Conservation (phyloP, 768 basidiomycete species). For the Boletus coccyginus region DNA sequence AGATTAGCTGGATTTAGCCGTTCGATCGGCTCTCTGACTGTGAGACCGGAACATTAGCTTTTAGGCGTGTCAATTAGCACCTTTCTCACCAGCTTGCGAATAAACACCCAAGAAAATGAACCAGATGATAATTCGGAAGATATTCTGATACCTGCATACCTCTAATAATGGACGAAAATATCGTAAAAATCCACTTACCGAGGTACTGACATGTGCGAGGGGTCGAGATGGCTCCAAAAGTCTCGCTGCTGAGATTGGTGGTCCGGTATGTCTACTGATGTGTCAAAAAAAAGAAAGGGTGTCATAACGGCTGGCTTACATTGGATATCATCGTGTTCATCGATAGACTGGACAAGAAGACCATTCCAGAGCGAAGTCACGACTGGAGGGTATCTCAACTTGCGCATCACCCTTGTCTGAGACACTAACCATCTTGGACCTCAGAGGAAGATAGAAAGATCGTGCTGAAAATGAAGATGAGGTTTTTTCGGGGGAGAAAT, state of each 20-base stretch:
- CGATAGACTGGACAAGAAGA: conserved; percentile 74
- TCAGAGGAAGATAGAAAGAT: conserved; percentile 86
- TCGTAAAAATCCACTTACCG: conserved; percentile 37
- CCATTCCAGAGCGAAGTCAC: conserved; percentile 83
- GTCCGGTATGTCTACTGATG: conserved; percentile 62
- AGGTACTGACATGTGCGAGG: conserved; percentile 78
- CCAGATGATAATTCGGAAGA: conserved; percentile 77
- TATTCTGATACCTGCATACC: conserved; percentile 71
- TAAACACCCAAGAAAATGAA: conserved; percentile 75
- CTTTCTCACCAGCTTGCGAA: conserved; percentile 70
- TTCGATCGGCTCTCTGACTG: conserved; percentile 78
- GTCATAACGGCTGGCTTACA: conserved; percentile 42
- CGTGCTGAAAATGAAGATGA: conserved; percentile 40
- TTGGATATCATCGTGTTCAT: conserved; percentile 72
- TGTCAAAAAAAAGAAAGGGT: conserved; percentile 5
- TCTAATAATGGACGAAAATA: neutral
- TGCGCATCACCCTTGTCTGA: neutral
- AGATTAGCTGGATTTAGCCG: conserved; percentile 52
- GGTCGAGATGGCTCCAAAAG: conserved; percentile 73
- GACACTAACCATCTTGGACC: conserved; percentile 67
- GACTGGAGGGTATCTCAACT: conserved; percentile 43
- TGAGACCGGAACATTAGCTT: neutral
- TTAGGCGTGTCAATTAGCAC: neutral
- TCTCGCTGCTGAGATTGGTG: conserved; percentile 47
- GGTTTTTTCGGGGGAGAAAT: neutral